These are phyloP conservation scores for Phialophora macrospora DNA, from an alignment of 2,329 filamentous ascomycete genomes.

Conservation along the genomic window DNA sequence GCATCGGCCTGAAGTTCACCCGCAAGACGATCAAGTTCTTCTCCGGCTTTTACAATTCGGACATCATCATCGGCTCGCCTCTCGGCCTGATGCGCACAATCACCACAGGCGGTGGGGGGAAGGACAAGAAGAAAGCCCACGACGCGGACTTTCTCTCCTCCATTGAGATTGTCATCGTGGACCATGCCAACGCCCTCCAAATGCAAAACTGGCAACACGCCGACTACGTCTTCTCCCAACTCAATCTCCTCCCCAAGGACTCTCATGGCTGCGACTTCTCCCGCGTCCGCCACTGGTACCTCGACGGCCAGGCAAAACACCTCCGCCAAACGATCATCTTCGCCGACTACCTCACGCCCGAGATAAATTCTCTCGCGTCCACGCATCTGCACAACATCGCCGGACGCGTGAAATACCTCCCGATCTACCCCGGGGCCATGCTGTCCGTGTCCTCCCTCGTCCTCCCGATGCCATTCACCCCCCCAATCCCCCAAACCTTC, in stretches of 20 bases:
- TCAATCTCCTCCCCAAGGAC: conserved; percentile 88
- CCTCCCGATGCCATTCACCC: conserved; percentile 40
- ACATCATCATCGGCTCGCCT: conserved; percentile 90
- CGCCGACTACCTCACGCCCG: conserved; percentile 83
- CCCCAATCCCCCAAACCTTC: conserved; percentile 84
- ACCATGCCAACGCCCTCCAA: conserved; percentile 88
- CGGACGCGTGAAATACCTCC: conserved; percentile 75
- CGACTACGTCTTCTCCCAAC: conserved; percentile 85
- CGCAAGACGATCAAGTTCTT: conserved; percentile 95
- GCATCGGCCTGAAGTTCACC: conserved; percentile 94
- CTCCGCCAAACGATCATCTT: conserved; percentile 86
- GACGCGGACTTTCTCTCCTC: conserved; percentile 90
- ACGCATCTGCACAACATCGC: conserved; percentile 77
- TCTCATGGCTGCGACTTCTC: conserved; percentile 92
- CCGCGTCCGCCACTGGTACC: conserved; percentile 86
- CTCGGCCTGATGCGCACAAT: conserved; percentile 89
- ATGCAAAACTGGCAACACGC: conserved; percentile 99
- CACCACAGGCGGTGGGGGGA: conserved; percentile 60
- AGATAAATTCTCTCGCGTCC: conserved; percentile 79
- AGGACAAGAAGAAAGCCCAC: conserved; percentile 61
- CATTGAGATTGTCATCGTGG: conserved; percentile 85
- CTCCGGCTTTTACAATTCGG: conserved; percentile 92
- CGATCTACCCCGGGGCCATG: conserved; percentile 72
- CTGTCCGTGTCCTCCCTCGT: conserved; percentile 64
- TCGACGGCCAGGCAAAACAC: conserved; percentile 80